Evolutionary conservation across 768 basidiomycete genomes (phyloP).

Genomic region (Tulasnella sp.): DNA sequence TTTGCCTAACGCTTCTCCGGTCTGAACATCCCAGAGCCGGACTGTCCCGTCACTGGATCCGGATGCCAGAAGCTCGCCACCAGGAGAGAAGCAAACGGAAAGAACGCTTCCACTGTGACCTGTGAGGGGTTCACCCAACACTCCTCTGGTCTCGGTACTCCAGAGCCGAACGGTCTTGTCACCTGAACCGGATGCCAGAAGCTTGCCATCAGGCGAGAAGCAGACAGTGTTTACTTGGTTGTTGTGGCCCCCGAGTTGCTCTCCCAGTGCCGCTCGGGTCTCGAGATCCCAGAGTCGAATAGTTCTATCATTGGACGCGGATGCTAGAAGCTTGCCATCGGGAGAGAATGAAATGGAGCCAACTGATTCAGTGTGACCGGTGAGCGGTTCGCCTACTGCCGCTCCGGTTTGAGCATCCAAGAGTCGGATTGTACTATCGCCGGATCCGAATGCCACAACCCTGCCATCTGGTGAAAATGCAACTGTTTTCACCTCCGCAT

Average conservation of each 20-base stretch:
- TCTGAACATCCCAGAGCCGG: too few species aligned
- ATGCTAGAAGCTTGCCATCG: not conserved
- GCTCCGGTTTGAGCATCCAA: not conserved
- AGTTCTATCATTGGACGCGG: not conserved
- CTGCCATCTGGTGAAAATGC: not conserved
- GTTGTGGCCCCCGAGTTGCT: not conserved
- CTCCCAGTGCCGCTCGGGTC: not conserved
- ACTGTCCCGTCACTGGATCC: too few species aligned
- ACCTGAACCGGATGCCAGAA: too few species aligned
- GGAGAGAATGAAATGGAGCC: not conserved
- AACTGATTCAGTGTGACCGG: not conserved
- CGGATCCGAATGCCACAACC: not conserved
- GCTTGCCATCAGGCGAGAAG: too few species aligned
- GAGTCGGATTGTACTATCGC: not conserved
- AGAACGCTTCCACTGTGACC: too few species aligned
- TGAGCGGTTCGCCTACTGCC: not conserved
- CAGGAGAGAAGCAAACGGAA: too few species aligned
- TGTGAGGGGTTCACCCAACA: too few species aligned
- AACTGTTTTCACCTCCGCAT: not conserved
- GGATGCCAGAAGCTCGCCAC: too few species aligned
- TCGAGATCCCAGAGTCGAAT: not conserved
- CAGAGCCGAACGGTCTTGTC: too few species aligned
- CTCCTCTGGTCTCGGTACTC: too few species aligned
- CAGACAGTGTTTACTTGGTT: too few species aligned
- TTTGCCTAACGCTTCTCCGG: too few species aligned